Evolutionary conservation across 345 rosid species (phyloP), one percentile per base, ranked within the genome.

Genomic region (Diplotaxis tenuifolia): DNA sequence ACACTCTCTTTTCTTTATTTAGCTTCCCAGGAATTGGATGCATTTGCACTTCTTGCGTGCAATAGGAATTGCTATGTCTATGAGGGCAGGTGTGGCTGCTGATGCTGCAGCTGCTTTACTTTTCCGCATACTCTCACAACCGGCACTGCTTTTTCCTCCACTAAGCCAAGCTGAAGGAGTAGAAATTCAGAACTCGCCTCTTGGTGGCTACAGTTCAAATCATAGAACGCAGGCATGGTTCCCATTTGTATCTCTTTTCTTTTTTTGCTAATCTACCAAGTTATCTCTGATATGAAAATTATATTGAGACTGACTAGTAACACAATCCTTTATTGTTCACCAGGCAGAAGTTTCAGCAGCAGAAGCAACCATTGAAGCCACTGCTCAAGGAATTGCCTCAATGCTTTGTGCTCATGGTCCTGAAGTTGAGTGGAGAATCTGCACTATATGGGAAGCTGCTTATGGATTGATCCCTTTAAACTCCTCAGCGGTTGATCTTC

Each of bases 341-440:
- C 89, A 91, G 98, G 87, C 89, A 79, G 97, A 94, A 83, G 91
- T 91, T 65, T 96, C 97, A 62, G 95, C 96, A 23, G 93, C 96
- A 78, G 96, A 88, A 87, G 97, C 96, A 72, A 91, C 93, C 49
- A 94, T 94, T 74, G 98, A 94, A 87, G 98, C 98, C 67, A 94
- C 98, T 65, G 98, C 98, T 67, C 98, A 94, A 81, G 98, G 98
- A 71, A 94, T 94, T 78, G 97, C 98, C 29, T 94, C 98, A 10
- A 90, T 94, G 97, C 98, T 94, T 72, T 94, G 98, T 82, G 98
- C 97, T 75, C 98, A 94, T 63, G 98, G 98, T 50, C 97, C 98
- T 23, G 97, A 94, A 79, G 98, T 94, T 59, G 98, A 94, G 63
- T 94, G 98, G 98, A 86, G 98, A 83, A 94, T 94, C 45, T 94